A percentile compares a stretch with the other conserved stretches of the same genome.
Evolutionary conservation across 176 grass and related monocot species (phyloP).

Genomic region (Triticum monococcum): DNA sequence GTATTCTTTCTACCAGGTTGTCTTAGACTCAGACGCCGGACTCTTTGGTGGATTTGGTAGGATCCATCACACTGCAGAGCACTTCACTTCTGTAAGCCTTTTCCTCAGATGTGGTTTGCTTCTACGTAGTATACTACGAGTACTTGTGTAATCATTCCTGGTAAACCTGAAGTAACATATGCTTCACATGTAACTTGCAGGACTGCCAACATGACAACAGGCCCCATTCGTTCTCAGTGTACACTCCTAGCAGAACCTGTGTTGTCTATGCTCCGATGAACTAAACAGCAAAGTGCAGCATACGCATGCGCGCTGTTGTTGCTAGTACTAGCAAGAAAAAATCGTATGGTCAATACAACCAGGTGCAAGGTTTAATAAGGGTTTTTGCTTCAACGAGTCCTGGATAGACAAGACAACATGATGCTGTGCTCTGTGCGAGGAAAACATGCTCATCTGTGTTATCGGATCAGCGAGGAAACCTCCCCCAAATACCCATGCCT

Average conservation of each 20-base stretch:
- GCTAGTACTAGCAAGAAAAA: not conserved
- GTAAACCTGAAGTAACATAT: constrained; percentile 16
- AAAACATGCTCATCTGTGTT: constrained; percentile 11
- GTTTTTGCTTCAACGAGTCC: constrained; percentile 8
- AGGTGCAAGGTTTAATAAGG: constrained; percentile 25
- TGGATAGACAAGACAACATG: not conserved
- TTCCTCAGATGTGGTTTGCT: not conserved
- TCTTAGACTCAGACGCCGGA: constrained; percentile 84
- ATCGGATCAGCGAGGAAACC: not conserved
- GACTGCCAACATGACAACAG: constrained; percentile 77
- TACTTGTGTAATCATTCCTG: not conserved
- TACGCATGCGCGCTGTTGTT: not conserved
- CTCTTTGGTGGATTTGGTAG: constrained; percentile 87
- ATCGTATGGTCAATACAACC: not conserved
- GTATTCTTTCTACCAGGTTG: constrained; percentile 53
- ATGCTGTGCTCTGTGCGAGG: not conserved
- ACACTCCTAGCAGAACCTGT: constrained; percentile 80
- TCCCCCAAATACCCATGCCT: not conserved
- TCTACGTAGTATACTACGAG: not conserved
- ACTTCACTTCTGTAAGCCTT: constrained; percentile 71
- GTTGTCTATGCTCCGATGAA: constrained; percentile 85
- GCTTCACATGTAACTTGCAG: constrained; percentile 37
- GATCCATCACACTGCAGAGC: constrained; percentile 73
- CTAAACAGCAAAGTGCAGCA: constrained; percentile 22
- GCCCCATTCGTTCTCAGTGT: constrained; percentile 68